Evolutionary conservation across 768 basidiomycete genomes (phyloP).

Genomic region (Suillus americanus): DNA sequence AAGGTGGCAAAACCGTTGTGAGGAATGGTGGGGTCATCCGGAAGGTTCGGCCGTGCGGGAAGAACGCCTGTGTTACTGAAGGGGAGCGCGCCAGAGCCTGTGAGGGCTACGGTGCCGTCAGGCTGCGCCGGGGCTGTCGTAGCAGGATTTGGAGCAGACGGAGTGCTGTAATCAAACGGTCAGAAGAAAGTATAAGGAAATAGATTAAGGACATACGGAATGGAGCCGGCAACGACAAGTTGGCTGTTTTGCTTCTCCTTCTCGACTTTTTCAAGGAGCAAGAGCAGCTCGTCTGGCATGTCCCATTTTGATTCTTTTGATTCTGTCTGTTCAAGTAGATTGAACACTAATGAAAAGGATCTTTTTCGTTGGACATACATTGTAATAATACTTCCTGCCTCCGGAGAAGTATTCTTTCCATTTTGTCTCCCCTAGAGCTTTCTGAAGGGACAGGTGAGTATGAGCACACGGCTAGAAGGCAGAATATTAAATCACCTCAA

Average conservation of each 20-base stretch:
- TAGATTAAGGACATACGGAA: constrained; percentile 16
- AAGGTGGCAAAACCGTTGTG: constrained; percentile 85
- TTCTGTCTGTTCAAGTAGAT: constrained; percentile 52
- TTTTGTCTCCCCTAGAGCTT: constrained; percentile 83
- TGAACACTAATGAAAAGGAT: background rate
- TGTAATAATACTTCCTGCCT: constrained; percentile 89
- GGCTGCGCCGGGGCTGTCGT: constrained; percentile 40
- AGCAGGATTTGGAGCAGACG: constrained; percentile 50
- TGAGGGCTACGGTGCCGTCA: constrained; percentile 45
- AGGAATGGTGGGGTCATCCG: constrained; percentile 86
- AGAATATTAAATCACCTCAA: constrained; percentile 60
- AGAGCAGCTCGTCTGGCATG: constrained; percentile 88
- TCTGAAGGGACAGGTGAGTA: constrained; percentile 41
- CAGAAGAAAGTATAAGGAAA: background rate
- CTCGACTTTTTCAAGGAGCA: constrained; percentile 84
- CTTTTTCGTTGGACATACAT: constrained; percentile 46
- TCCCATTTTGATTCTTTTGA: constrained; percentile 98
- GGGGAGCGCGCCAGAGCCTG: constrained; percentile 55
- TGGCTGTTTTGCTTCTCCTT: constrained; percentile 55
- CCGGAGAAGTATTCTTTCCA: constrained; percentile 98
- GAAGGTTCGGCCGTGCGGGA: constrained; percentile 75
- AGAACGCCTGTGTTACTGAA: constrained; percentile 58
- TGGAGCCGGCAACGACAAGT: constrained; percentile 33
- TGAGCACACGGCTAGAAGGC: constrained; percentile 1
- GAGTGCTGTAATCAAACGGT: constrained; percentile 22